Evolutionary conservation across 2,329 filamentous ascomycete species (phyloP), one percentile per base, ranked within the genome.

Genomic region (Trichophyton rubrum): DNA sequence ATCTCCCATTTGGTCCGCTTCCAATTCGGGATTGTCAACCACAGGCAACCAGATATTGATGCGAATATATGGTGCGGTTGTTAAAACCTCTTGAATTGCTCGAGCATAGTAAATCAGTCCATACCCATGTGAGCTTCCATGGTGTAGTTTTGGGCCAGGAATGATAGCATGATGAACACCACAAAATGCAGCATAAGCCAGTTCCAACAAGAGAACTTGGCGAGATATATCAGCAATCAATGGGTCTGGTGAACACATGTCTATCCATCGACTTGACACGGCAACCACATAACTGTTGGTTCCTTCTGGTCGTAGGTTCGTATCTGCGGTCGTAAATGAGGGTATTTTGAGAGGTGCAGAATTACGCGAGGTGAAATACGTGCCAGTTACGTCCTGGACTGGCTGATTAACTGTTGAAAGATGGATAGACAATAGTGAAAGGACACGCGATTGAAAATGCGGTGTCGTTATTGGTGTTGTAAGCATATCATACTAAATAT

Each of bases 111-210:
- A 89, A 0, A 86, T 75, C 68, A 79, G 82, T 15, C 80, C 79
- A 59, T 78, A 74, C 1, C 74, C 73, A 63, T 75, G 69, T 56
- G 72, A 65, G 47, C 78, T 79, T 61, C 80, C 79, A 61, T 83
- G 79, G 65, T 86, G 82, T 13, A 83, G 75, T 64, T 82, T 82
- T 2, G 93, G 93, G 0, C 90, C 90, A 1, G 87, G 85, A 33
- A 99, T 79, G 58, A 97, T 78, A 62, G 97, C 80, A 73, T 88
- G 95, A 60, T 85, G 85, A 56, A 93, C 82, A 40, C 95, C 95
- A 69, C 90, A 96, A 75, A 97, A 99, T 64, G 90, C 91, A 64
- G 95, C 93, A 75, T 96, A 99, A 56, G 90, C 88, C 56, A 97
- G 82, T 72, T 99, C 93, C 43, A 96, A 80, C 70, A 90, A 90